Base-by-base conservation (phyloP, 2,329 filamentous ascomycete genomes). In the Penicillium paneum region DNA sequence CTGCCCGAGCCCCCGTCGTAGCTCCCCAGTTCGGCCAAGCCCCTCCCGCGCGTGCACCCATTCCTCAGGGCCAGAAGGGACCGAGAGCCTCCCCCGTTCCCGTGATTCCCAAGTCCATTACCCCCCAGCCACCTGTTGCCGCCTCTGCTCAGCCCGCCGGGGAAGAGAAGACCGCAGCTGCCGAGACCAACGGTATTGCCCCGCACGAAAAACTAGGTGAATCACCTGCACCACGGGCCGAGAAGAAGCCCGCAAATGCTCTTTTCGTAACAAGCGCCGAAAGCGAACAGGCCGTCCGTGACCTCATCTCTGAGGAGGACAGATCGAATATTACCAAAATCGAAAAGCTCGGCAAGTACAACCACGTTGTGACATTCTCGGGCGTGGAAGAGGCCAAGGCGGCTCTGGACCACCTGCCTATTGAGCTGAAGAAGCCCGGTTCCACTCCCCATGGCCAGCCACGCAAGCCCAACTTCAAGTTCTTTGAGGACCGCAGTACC, bases 251-350 rank as follows among this genome's bases (percentile, higher is more conserved):
- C 63, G 90, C 88, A 63, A 87, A 91, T 66, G 93, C 90, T 45
- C 83, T 99, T 19, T 99, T 97, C 73, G 86, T 99, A 57, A 90
- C 89, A 77, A 92, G 92, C 67, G 86, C 92, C 21, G 89, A 86
- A 65, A 88, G 83, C 50, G 90, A 93, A 61, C 90, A 96, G 31
- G 89, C 92, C 57, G 88, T 90, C 35, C 87, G 88, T 53, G 86
- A 90, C 32, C 80, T 96, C 24, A 93, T 99, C 69, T 80, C 84
- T 1, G 86, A 94, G 12, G 90, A 96, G 65, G 91, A 97, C 69
- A 87, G 85, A 69, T 71, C 83, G 31, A 97, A 95, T 77, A 90
- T 97, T 61, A 74, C 84, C 51, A 87, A 86, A 74, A 81, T 93
- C 47, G 87, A 91, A 42, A 76, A 77, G 61, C 79, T 78, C 66